Percentiles rank a stretch among this genome's conserved stretches.
phyloP scores from a whole-genome alignment of 768 basidiomycete species.

The Stropharia rugosoannulata region DNA sequence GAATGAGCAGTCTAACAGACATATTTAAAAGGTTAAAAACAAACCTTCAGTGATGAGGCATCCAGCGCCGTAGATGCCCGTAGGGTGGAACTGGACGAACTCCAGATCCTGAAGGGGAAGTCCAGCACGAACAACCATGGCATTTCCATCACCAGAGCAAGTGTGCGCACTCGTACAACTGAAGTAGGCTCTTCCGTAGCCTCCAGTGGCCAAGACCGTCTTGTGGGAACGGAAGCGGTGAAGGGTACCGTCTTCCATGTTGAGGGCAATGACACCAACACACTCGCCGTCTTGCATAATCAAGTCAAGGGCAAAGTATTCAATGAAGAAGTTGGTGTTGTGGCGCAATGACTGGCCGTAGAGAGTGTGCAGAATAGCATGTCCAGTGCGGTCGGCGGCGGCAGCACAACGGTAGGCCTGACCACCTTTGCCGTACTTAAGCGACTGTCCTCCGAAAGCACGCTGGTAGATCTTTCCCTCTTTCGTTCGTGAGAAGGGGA shows the following conservation, averaged over 20 bases:
- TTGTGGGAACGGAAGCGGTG: constrained; percentile 99
- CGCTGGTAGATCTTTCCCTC: constrained; percentile 99
- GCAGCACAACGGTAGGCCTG: constrained; percentile 99
- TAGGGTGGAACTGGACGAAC: constrained; percentile 99
- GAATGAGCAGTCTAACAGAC: neutral
- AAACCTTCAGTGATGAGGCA: constrained; percentile 97
- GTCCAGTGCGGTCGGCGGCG: constrained; percentile 97
- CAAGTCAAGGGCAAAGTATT: constrained; percentile 98
- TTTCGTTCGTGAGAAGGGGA: constrained; percentile 97
- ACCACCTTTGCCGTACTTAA: constrained; percentile 96
- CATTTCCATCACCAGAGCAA: constrained; percentile 98
- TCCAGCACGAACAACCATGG: constrained; percentile 96
- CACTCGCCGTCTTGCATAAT: constrained; percentile 99
- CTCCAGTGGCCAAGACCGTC: constrained; percentile 97
- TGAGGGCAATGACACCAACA: constrained; percentile 97
- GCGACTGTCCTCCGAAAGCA: constrained; percentile 97
- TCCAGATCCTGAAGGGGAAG: constrained; percentile 96
- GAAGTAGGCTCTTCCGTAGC: constrained; percentile 98
- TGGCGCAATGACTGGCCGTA: constrained; percentile 99
- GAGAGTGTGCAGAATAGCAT: constrained; percentile 96
- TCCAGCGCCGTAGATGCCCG: constrained; percentile 98
- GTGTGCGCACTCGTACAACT: constrained; percentile 99
- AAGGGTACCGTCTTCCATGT: constrained; percentile 99
- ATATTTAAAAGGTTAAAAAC: neutral
- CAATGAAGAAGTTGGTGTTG: constrained; percentile 99